Conservation (phyloP, 192 early-diverging fungal species). For the Coemansia sp. region DNA sequence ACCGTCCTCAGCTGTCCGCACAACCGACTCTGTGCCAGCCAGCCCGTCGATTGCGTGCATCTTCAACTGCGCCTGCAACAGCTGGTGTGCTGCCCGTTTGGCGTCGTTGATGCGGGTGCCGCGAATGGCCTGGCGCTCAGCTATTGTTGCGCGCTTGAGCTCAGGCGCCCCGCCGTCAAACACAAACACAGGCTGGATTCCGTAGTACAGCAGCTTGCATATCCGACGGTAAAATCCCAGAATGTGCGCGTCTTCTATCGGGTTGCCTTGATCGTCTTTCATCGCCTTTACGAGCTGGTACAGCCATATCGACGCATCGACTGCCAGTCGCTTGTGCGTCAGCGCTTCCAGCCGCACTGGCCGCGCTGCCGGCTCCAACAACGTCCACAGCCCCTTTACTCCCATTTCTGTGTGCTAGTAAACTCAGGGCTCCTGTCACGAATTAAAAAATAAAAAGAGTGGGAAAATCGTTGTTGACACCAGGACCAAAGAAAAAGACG, state of each 20-base stretch:
- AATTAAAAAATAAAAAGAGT: background rate
- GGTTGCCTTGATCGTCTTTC: constrained; percentile 84
- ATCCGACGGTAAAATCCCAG: constrained; percentile 92
- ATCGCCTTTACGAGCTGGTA: constrained; percentile 96
- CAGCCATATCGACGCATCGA: constrained; percentile 98
- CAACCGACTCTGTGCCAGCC: background rate
- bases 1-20: background rate
- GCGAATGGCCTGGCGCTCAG: constrained; percentile 33
- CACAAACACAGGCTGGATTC: constrained; percentile 92
- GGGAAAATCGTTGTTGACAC: background rate
- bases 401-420: constrained; percentile 67
- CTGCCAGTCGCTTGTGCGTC: constrained; percentile 71
- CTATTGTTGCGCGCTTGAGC: constrained; percentile 69
- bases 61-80: constrained; percentile 78
- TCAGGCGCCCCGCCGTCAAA: constrained; percentile 92
- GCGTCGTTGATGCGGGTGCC: constrained; percentile 54
- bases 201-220: constrained; percentile 89
- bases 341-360: constrained; percentile 80
- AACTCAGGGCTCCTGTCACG: too few relatives aligned
- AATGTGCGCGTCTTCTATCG: constrained; percentile 78
- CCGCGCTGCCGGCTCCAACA: constrained; percentile 76
- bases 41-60: constrained; percentile 58
- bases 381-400: constrained; percentile 90
- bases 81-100: constrained; percentile 76
- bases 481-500: background rate